phyloP scores from a whole-genome alignment of 176 grass and related monocot species.

The Canna indica region DNA sequence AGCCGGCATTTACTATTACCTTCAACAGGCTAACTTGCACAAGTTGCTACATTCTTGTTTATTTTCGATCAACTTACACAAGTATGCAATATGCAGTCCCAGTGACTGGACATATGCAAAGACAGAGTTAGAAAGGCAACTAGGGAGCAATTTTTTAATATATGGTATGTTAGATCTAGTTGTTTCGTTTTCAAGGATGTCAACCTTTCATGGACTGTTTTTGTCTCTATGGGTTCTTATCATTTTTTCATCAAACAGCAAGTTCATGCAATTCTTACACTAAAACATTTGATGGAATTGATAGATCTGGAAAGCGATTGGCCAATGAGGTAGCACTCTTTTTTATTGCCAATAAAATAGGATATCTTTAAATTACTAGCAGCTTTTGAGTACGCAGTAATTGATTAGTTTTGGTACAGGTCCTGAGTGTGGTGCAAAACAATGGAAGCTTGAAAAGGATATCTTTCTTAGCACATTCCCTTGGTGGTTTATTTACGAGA shows the following conservation, averaged over 20 bases:
- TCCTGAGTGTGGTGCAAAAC: conserved; percentile 51
- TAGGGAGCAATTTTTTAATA: conserved; percentile 61
- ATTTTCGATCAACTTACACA: conserved; percentile 8
- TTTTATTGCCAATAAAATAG: neutral
- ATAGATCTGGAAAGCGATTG: conserved; percentile 68
- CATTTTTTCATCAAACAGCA: conserved; percentile 26
- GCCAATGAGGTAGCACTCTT: conserved; percentile 62
- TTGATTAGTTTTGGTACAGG: conserved; percentile 35
- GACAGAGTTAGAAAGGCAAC: conserved; percentile 41
- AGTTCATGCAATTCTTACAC: conserved; percentile 71
- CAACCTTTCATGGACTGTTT: neutral
- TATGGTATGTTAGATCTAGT: conserved; percentile 36
- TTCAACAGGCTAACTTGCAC: no score
- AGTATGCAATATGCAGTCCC: conserved; percentile 29
- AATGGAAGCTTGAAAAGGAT: conserved; percentile 57
- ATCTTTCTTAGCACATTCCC: conserved; percentile 72
- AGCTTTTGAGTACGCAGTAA: neutral
- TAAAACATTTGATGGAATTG: conserved; percentile 74
- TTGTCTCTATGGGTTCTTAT: neutral
- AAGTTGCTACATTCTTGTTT: no score
- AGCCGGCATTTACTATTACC: no score
- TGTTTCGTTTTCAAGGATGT: conserved; percentile 3
- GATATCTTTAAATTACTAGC: neutral
- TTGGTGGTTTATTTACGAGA: conserved; percentile 86
- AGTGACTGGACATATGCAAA: conserved; percentile 73